A percentile compares a stretch with the other conserved stretches of the same genome.
These are phyloP conservation scores for Guadua angustifolia DNA, from an alignment of 176 grass and related monocot species.

Conservation along the genomic window DNA sequence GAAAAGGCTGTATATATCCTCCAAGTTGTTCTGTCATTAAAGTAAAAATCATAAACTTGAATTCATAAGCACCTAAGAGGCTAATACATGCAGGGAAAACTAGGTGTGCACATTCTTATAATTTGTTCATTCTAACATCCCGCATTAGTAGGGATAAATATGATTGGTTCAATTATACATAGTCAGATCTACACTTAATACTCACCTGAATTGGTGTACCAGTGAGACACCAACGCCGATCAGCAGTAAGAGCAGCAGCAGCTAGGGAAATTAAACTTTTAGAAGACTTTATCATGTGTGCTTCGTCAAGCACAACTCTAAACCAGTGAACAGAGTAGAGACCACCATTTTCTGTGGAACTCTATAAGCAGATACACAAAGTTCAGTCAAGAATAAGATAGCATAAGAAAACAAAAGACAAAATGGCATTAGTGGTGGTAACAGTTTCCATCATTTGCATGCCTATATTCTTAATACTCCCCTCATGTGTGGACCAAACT, in stretches of 20 bases:
- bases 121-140: too few relatives aligned
- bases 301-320: conserved; percentile 95
- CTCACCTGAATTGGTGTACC: conserved; percentile 96
- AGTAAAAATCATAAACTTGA: conserved; percentile 37
- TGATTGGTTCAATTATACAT: conserved; percentile 18
- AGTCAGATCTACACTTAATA: conserved; percentile 17
- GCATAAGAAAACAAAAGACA: conserved; percentile 25
- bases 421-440: background rate
- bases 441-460: background rate
- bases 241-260: conserved; percentile 71
- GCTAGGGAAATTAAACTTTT: conserved; percentile 90
- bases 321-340: conserved; percentile 85
- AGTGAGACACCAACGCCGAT: conserved; percentile 96
- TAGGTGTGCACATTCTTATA: conserved; percentile 5
- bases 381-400: conserved; percentile 35
- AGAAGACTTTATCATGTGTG: conserved; percentile 86
- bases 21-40: conserved; percentile 80
- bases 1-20: conserved; percentile 97
- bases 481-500: conserved; percentile 9
- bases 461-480: background rate
- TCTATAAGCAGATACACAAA: conserved; percentile 46
- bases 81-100: conserved; percentile 25
- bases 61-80: conserved; percentile 28
- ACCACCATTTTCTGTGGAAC: conserved; percentile 66
- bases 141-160: too few relatives aligned